Percentiles rank a stretch among this genome's conserved stretches.
phyloP scores from a whole-genome alignment of 805 yeast species.

The Spathaspora sp. region DNA sequence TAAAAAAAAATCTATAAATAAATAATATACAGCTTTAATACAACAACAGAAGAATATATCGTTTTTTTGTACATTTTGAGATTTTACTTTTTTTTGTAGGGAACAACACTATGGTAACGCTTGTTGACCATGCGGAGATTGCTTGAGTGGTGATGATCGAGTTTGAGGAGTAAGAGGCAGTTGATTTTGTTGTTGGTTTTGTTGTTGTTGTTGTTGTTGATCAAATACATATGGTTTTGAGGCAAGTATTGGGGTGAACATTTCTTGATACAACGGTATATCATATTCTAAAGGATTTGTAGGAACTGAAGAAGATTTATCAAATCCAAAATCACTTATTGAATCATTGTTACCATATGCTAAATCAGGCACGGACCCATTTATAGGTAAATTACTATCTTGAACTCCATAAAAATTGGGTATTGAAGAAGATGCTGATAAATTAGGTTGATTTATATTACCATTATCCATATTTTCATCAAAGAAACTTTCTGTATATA shows the following conservation, averaged over 20 bases:
- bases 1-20: background rate
- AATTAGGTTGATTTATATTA: background rate
- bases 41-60: background rate
- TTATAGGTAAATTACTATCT: background rate
- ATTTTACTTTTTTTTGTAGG: background rate
- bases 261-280: slow-evolving; percentile 7
- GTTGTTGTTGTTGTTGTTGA: background rate
- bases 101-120: background rate
- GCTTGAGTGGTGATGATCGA: background rate
- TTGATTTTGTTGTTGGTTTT: background rate
- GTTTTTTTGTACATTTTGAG: background rate
- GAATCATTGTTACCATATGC: slow-evolving; percentile 1
- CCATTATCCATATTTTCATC: slow-evolving; percentile 2
- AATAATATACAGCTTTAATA: slow-evolving; percentile 5
- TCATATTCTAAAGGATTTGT: slow-evolving; percentile 5
- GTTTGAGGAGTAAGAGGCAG: background rate
- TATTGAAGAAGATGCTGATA: slow-evolving; percentile 9
- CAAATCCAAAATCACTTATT: slow-evolving; percentile 1
- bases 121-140: background rate
- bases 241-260: slow-evolving; percentile 5
- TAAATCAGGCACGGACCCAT: slow-evolving; percentile 3
- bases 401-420: slow-evolving; percentile 8
- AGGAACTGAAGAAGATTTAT: slow-evolving; percentile 1
- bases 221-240: background rate
- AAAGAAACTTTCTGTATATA: slow-evolving; percentile 7